Evolutionary conservation across 768 basidiomycete genomes (phyloP).

Genomic region (Tephrocybe sp.): DNA sequence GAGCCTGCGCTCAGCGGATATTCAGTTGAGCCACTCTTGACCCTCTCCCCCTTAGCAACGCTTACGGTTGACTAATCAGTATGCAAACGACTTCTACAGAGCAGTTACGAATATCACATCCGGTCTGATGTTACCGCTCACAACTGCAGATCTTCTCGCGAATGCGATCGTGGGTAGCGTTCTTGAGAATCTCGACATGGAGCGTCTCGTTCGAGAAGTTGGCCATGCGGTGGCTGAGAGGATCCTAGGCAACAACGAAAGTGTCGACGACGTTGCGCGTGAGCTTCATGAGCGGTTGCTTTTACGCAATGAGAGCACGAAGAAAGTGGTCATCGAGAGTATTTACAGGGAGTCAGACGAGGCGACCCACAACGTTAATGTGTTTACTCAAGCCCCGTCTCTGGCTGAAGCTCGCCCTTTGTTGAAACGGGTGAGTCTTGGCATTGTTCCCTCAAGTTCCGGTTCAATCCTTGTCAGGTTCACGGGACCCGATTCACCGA

Average conservation of each 20-base stretch:
- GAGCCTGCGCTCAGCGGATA: slow-evolving; percentile 95
- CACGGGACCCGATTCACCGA: slow-evolving; percentile 96
- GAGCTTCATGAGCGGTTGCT: slow-evolving; percentile 91
- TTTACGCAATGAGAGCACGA: slow-evolving; percentile 93
- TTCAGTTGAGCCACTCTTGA: slow-evolving; percentile 50
- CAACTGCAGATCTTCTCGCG: slow-evolving; percentile 90
- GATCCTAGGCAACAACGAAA: slow-evolving; percentile 90
- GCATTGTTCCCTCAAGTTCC: slow-evolving; percentile 8
- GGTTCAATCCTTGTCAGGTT: slow-evolving; percentile 50
- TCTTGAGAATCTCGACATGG: slow-evolving; percentile 98
- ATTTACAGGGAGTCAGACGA: slow-evolving; percentile 94
- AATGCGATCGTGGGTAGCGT: slow-evolving; percentile 97
- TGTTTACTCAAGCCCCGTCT: slow-evolving; percentile 74
- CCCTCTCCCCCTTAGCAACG: slow-evolving; percentile 3
- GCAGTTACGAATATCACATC: slow-evolving; percentile 92
- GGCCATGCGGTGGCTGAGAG: slow-evolving; percentile 91
- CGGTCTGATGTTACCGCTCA: slow-evolving; percentile 93
- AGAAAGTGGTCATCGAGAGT: slow-evolving; percentile 94
- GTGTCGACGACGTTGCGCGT: slow-evolving; percentile 93
- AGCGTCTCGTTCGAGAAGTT: slow-evolving; percentile 91
- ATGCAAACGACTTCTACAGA: slow-evolving; percentile 92
- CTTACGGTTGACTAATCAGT: slow-evolving; percentile 40
- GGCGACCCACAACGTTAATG: slow-evolving; percentile 84
- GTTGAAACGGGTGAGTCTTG: slow-evolving; percentile 68
- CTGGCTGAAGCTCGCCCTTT: slow-evolving; percentile 73